Evolutionary conservation across 2,329 filamentous ascomycete genomes (phyloP).

Genomic region (Neodidymelliopsis sp.): DNA sequence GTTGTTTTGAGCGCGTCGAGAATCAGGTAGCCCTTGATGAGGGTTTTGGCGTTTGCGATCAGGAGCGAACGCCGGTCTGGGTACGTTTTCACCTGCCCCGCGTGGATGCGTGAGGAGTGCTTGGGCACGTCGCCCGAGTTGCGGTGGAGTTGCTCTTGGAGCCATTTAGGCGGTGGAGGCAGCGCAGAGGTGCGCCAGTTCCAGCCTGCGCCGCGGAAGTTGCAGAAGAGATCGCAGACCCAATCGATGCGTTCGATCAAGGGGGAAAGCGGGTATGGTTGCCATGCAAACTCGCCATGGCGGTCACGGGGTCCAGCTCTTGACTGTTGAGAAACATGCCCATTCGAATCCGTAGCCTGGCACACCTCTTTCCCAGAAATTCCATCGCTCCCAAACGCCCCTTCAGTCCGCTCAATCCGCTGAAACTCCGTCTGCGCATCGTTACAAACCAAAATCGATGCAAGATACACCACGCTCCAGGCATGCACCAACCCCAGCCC

Average conservation of each 20-base stretch:
- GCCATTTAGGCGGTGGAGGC: slow-evolving; percentile 52
- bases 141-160: slow-evolving; percentile 48
- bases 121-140: slow-evolving; percentile 34
- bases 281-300: slow-evolving; percentile 58
- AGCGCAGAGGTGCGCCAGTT: slow-evolving; percentile 63
- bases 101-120: slow-evolving; percentile 30
- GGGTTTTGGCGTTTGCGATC: slow-evolving; percentile 42
- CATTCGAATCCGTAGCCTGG: not conserved
- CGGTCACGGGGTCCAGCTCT: slow-evolving; percentile 38
- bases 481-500: slow-evolving; percentile 62
- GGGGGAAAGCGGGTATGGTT: slow-evolving; percentile 57
- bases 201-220: slow-evolving; percentile 68
- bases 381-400: slow-evolving; percentile 25
- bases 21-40: slow-evolving; percentile 67
- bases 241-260: slow-evolving; percentile 65
- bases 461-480: slow-evolving; percentile 64
- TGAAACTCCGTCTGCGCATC: slow-evolving; percentile 64
- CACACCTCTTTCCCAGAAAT: slow-evolving; percentile 1
- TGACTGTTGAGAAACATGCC: not conserved
- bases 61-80: slow-evolving; percentile 45
- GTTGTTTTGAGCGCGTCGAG: slow-evolving; percentile 74
- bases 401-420: slow-evolving; percentile 59
- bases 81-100: slow-evolving; percentile 50
- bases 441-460: slow-evolving; percentile 61
- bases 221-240: slow-evolving; percentile 64